Conservation (phyloP, 495 filamentous ascomycete genomes). For the Trichoderma parareesei region DNA sequence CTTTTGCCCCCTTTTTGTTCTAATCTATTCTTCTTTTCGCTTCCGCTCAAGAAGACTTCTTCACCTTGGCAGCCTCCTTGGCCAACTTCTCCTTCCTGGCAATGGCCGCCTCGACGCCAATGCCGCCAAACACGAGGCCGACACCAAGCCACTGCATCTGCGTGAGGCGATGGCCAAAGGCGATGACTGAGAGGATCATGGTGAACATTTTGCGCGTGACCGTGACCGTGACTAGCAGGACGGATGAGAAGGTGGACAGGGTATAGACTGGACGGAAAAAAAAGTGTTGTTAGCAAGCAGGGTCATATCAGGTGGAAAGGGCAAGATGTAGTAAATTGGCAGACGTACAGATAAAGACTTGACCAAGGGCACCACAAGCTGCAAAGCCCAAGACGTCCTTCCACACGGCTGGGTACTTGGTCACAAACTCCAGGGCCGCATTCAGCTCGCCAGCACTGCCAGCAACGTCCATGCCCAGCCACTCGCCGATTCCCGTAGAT, state of each 20-base stretch:
- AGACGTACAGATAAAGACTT: constrained; percentile 84
- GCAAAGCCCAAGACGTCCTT: constrained; percentile 85
- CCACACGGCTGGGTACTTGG: constrained; percentile 65
- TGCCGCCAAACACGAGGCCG: constrained; percentile 85
- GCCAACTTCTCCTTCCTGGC: constrained; percentile 74
- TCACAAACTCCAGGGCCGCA: constrained; percentile 73
- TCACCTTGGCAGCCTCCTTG: constrained; percentile 60
- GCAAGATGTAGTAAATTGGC: background rate
- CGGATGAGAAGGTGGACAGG: constrained; percentile 77
- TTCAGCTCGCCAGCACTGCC: constrained; percentile 60
- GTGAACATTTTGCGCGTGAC: constrained; percentile 98
- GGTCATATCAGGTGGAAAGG: background rate
- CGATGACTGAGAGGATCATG: constrained; percentile 91
- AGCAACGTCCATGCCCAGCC: constrained; percentile 55
- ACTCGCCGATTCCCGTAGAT: constrained; percentile 53
- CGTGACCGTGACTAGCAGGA: constrained; percentile 91
- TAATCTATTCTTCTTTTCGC: background rate
- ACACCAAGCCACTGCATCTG: constrained; percentile 87
- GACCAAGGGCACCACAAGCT: constrained; percentile 85
- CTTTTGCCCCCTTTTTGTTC: too few species aligned
- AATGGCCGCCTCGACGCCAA: constrained; percentile 82
- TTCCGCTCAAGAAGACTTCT: constrained; percentile 18
- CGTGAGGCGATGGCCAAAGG: constrained; percentile 82
- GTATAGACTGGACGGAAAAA: constrained; percentile 60
- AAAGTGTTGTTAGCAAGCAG: background rate